Evolutionary conservation across 257 asterid genomes (phyloP), one percentile per base, ranked within the genome.

Genomic region (Solanum chmielewskii): DNA sequence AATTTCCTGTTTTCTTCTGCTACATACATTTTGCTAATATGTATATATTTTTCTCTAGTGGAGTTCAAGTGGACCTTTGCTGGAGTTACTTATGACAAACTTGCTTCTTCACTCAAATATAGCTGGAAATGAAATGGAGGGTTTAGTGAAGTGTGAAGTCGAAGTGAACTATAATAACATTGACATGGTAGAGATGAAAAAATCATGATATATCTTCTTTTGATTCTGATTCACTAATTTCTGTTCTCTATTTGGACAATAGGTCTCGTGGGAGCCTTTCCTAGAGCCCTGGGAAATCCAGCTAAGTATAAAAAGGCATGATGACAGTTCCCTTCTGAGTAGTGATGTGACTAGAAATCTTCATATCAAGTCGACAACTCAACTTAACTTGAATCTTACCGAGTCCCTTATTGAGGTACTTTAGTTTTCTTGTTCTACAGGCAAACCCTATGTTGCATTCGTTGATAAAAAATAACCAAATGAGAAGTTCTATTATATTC

Each of bases 211-310:
- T 88, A 45, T 88, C 75, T 89, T 27, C 66, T 88, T 42, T 52
- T 83, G 88, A 29, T 89, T 70, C 27, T 44, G 84, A 21, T 70
- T 56, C 83, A 35, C 81, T 86, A 21, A 82, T 25, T 44, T 86
- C 44, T 18, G 66, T 86, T 76, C 27, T 39, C 47, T 71, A 16
- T 73, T 80, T 88, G 77, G 90, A 41, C 59, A 87, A 83, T 88
- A 97, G 99, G 98, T 93, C 70, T 93, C 90, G 91, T 97, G 98
- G 98, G 98, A 97, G 91, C 98, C 99, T 88, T 92, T 95, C 78
- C 87, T 97, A 82, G 99, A 97, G 91, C 98, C 98, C 76, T 97
- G 98, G 97, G 89, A 92, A 81, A 90, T 95, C 87, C 95, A 91
- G 89, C 89, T 94, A 87, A 90, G 91, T 92, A 76, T 94, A 89